A percentile compares a stretch with the other conserved stretches of the same genome.
Conservation (phyloP, 768 basidiomycete species). For the Xerocomellus amylosporus region DNA sequence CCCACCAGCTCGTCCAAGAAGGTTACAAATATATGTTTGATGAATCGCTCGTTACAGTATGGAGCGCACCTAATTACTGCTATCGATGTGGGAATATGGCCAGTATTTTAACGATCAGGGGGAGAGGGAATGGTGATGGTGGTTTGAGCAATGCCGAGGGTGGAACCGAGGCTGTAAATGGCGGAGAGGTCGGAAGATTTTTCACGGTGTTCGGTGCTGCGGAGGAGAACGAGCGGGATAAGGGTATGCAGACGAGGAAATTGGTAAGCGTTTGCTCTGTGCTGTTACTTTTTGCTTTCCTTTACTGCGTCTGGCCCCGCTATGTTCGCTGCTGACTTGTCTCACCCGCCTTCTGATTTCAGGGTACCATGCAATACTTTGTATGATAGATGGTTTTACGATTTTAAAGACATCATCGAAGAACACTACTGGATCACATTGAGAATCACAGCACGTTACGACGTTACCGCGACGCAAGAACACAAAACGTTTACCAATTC, state of each 20-base stretch:
- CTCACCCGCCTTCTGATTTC: background rate
- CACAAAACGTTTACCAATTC: background rate
- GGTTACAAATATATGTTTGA: slow-evolving; percentile 98
- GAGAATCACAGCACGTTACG: background rate
- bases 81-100: slow-evolving; percentile 88
- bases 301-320: background rate
- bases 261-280: slow-evolving; percentile 49
- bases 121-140: slow-evolving; percentile 47
- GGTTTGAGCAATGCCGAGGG: slow-evolving; percentile 8
- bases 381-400: slow-evolving; percentile 27
- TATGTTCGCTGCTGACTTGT: background rate
- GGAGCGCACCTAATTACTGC: slow-evolving; percentile 90
- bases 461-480: background rate
- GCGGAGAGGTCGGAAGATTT: slow-evolving; percentile 37
- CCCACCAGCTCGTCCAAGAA: slow-evolving; percentile 95
- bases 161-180: background rate
- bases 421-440: background rate
- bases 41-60: slow-evolving; percentile 85
- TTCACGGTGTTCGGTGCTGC: slow-evolving; percentile 89
- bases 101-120: slow-evolving; percentile 77
- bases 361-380: slow-evolving; percentile 42
- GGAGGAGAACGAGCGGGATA: slow-evolving; percentile 83
- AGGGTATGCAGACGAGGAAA: slow-evolving; percentile 69
- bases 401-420: background rate
- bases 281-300: background rate